Base-by-base conservation (phyloP, 768 basidiomycete species). In the Inosperma sp. region DNA sequence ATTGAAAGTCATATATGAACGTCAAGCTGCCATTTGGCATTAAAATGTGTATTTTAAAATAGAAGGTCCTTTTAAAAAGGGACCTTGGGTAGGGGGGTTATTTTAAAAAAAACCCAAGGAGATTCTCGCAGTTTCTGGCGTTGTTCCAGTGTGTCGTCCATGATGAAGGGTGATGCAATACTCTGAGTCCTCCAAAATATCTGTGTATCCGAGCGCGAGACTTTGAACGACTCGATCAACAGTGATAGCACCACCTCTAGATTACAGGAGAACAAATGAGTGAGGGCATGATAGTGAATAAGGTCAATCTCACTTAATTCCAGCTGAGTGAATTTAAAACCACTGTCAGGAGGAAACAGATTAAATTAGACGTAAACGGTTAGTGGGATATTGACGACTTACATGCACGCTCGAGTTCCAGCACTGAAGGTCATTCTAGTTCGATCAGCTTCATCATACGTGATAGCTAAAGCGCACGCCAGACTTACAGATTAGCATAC, bases 281-380 rank as follows among this genome's bases (percentile, higher is more conserved):
- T 44, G 10, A 37, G 13, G 16, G 21, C n/a, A 8, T 23, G 30
- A 19, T 4, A 17, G 16, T 21, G 25, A 9, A 21, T 45, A 16
- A 49, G 8, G 5, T 7, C 23, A 46, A 13, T 63, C 72, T 10
- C 52, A 78, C 77, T 77, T 64, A 76, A 74, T 57, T 78, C 77
- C 2, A 79, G 63, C 51, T 78, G 71, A 1, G 76, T 69, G 63
- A 80, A 78, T 57, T 78, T 77, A 65, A 77, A 75, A 1, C 74
- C 76, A 42, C 72, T 73, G 27, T 17, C 33, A n/a, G 16, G 36
- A 19, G 21, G 19, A 16, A 21, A 21, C 16, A 35, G n/a, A 16
- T 21, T 16, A 44, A 30, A 16, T n/a, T 36, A 44, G n/a, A 14
- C 26, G 25, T 9, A 25, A 8, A 7, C 25, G 31, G 7, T 17